Percentiles rank a stretch among this genome's conserved stretches.
phyloP scores from a whole-genome alignment of 2,329 filamentous ascomycete species.

The Pseudogymnoascus sp. region DNA sequence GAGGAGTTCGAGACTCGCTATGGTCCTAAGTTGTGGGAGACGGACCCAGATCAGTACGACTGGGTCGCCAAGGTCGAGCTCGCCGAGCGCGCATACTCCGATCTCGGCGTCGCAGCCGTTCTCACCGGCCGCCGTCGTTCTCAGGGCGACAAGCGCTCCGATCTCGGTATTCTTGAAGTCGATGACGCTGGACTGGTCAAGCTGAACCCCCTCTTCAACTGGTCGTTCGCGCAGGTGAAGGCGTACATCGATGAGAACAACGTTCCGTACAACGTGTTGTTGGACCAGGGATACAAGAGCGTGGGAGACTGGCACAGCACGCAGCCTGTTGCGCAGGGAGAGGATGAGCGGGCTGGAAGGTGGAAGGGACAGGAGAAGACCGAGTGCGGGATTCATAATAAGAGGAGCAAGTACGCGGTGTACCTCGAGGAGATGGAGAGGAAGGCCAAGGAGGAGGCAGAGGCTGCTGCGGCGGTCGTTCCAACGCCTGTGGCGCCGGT shows the following conservation, averaged over 20 bases:
- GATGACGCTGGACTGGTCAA: conserved; percentile 86
- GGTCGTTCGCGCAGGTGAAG: conserved; percentile 85
- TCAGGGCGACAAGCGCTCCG: conserved; percentile 86
- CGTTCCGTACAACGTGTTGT: conserved; percentile 87
- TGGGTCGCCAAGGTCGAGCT: conserved; percentile 97
- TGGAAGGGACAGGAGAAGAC: conserved; percentile 97
- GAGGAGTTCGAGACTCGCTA: conserved; percentile 76
- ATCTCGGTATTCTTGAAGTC: conserved; percentile 84
- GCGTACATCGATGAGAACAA: conserved; percentile 77
- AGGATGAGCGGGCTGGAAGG: conserved; percentile 90
- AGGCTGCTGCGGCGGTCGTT: not conserved
- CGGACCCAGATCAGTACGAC: conserved; percentile 84
- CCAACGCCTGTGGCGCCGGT: not conserved
- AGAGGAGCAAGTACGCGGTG: conserved; percentile 84
- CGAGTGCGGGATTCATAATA: conserved; percentile 98
- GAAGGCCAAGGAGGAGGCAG: conserved; percentile 25
- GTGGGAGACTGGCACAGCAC: conserved; percentile 98
- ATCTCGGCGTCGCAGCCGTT: conserved; percentile 81
- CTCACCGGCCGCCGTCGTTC: conserved; percentile 86
- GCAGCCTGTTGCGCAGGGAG: conserved; percentile 76
- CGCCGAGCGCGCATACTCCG: conserved; percentile 79
- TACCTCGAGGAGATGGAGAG: conserved; percentile 39
- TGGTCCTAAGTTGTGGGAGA: conserved; percentile 77
- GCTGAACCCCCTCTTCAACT: conserved; percentile 94
- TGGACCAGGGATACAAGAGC: conserved; percentile 95